Percentiles rank a stretch among this genome's conserved stretches.
phyloP scores from a whole-genome alignment of 1,284 basidiomycete genomes.

The Gomphus bonarii region DNA sequence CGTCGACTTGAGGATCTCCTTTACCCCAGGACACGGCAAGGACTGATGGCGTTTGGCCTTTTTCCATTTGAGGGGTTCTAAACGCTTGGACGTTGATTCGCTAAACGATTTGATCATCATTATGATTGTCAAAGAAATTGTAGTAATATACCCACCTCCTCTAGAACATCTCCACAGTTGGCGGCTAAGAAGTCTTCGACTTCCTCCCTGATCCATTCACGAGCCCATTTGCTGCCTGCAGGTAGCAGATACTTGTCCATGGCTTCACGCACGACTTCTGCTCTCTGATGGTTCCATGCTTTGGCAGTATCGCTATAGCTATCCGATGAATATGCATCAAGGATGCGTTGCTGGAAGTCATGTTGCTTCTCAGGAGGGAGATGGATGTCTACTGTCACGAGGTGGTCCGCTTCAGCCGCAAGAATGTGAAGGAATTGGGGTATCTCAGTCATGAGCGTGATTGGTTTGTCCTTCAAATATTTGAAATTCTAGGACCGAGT shows the following conservation, averaged over 20 bases:
- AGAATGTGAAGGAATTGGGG: slow-evolving; percentile 90
- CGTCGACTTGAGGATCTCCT: slow-evolving; percentile 88
- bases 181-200: slow-evolving; percentile 77
- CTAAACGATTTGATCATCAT: slow-evolving; percentile 27
- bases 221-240: slow-evolving; percentile 75
- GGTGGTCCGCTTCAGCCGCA: slow-evolving; percentile 79
- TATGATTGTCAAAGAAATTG: background rate
- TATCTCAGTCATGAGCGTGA: slow-evolving; percentile 58
- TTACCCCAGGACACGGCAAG: slow-evolving; percentile 92
- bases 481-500: slow-evolving; percentile 73
- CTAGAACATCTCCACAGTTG: slow-evolving; percentile 57
- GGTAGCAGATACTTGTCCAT: slow-evolving; percentile 77
- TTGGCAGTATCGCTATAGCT: slow-evolving; percentile 77
- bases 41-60: slow-evolving; percentile 74
- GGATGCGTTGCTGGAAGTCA: slow-evolving; percentile 64
- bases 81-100: slow-evolving; percentile 72
- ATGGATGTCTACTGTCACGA: slow-evolving; percentile 71
- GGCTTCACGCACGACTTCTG: slow-evolving; percentile 69
- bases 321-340: slow-evolving; percentile 77
- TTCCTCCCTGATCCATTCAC: slow-evolving; percentile 85
- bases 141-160: slow-evolving; percentile 42
- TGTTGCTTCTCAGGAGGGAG: slow-evolving; percentile 55
- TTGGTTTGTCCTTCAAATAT: slow-evolving; percentile 80
- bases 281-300: slow-evolving; percentile 89
- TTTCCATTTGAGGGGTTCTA: slow-evolving; percentile 45